A percentile compares a stretch with the other conserved stretches of the same genome.
These are phyloP conservation scores for Trichoderma semiorbis DNA, from an alignment of 2,329 filamentous ascomycete species.

Conservation along the genomic window DNA sequence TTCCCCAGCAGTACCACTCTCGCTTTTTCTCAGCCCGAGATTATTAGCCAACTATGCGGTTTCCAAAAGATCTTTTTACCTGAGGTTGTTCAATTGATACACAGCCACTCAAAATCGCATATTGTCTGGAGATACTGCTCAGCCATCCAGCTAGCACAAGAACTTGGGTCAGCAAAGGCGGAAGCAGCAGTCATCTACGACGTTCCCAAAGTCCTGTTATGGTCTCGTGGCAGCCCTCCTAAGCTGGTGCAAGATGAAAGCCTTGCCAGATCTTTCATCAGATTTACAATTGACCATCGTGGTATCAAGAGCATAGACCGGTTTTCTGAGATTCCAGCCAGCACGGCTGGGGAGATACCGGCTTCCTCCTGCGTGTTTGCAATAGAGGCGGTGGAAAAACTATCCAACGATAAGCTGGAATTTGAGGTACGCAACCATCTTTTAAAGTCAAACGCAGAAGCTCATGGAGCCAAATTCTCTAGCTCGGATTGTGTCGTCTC, in stretches of 20 bases:
- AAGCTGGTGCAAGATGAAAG: background rate
- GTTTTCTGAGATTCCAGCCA: background rate
- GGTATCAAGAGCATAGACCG: conserved; percentile 1
- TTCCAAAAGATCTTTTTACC: background rate
- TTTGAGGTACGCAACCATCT: background rate
- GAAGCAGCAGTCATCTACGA: background rate
- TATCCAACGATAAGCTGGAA: background rate
- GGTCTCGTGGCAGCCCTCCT: background rate
- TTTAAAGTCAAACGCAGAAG: background rate
- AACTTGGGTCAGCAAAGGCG: background rate
- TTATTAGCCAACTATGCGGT: background rate
- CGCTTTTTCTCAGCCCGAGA: background rate
- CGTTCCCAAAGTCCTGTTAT: background rate
- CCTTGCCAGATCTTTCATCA: background rate
- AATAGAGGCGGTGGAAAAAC: background rate
- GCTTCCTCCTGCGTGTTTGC: background rate
- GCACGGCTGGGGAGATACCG: background rate
- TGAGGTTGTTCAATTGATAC: background rate
- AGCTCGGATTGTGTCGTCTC: background rate
- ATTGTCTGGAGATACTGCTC: background rate
- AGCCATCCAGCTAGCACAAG: background rate
- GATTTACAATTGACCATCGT: background rate
- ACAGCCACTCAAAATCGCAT: background rate
- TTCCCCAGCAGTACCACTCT: background rate
- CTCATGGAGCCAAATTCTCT: background rate